phyloP scores from a whole-genome alignment of 1,284 basidiomycete species.

The Boletus semigastroideus region DNA sequence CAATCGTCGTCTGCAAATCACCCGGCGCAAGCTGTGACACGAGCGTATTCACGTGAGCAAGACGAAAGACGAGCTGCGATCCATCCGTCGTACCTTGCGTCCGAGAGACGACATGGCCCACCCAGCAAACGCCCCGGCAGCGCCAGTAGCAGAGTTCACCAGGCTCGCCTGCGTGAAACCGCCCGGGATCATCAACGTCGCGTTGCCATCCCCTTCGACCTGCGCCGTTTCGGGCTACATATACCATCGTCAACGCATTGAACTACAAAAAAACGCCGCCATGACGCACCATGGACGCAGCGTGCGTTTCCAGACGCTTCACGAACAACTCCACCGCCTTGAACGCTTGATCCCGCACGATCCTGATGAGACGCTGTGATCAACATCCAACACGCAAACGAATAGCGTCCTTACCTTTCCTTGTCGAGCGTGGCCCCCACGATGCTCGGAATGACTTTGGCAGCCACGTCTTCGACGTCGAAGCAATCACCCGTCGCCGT shows the following conservation, averaged over 20 bases:
- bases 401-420: conserved; percentile 64
- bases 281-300: conserved; percentile 68
- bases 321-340: conserved; percentile 87
- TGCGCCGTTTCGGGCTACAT: conserved; percentile 71
- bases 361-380: conserved; percentile 43
- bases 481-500: conserved; percentile 95
- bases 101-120: conserved; percentile 92
- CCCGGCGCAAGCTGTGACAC: conserved; percentile 57
- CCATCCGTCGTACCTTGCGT: conserved; percentile 54
- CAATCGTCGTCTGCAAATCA: conserved; percentile 71
- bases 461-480: conserved; percentile 85
- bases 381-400: not conserved
- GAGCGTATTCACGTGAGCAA: not conserved
- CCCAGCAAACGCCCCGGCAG: conserved; percentile 86
- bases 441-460: conserved; percentile 86
- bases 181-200: conserved; percentile 35
- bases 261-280: conserved; percentile 1
- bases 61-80: not conserved
- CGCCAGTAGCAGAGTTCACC: conserved; percentile 84
- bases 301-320: conserved; percentile 79
- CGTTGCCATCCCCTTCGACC: conserved; percentile 39
- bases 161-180: conserved; percentile 51
- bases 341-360: conserved; percentile 93
- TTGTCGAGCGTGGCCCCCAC: conserved; percentile 81
- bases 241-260: not conserved